Evolutionary conservation across 306 rosid species (phyloP), one percentile per base, ranked within the genome.

Genomic region (Begonia peltatifolia): DNA sequence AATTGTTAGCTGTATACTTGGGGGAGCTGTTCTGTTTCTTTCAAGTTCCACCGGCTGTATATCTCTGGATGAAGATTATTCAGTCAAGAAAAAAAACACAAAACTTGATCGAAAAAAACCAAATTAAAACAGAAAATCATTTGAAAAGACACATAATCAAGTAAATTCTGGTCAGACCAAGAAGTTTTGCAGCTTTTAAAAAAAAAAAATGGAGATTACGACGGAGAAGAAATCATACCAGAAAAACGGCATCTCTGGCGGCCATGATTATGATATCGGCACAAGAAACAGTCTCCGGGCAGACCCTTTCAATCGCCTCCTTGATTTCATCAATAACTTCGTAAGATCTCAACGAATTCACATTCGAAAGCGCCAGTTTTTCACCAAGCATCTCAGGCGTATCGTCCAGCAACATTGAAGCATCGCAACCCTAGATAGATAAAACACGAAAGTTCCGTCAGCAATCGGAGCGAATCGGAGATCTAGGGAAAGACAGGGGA

Each of bases 231-330:
- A 4, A 2, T 14, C 42, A 41, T 61, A 79, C 82, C 88, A 88
- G 71, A 14, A 74, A 75, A 10, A 89, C 94, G 14, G 92, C 97
- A 61, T 90, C 97, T 76, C 95, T 74, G 0, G 95, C 42, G 0
- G 95, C 95, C 79, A 90, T 78, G 61, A 90, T 90, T 42, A 85
- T 56, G 68, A 85, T 74, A 61, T 90, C 95, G 0, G 97, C 94
- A 44, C 97, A 90, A 13, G 97, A 90, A 65, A 90, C 95, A 56
- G 80, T 74, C 12, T 80, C 87, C 2, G 87, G 87, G 53, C 87
- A 90, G 6, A 22, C 70, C 9, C 64, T 61, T 64, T 90, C 94
- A 3, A 83, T 17, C 6, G 87, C 84, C 46, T 70, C 80, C 59
- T 90, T 90, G 11, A 66, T 66, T 60, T 80, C 77, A 63, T 90